Evolutionary conservation across 306 rosid genomes (phyloP).

Genomic region (Citrullus amarus): DNA sequence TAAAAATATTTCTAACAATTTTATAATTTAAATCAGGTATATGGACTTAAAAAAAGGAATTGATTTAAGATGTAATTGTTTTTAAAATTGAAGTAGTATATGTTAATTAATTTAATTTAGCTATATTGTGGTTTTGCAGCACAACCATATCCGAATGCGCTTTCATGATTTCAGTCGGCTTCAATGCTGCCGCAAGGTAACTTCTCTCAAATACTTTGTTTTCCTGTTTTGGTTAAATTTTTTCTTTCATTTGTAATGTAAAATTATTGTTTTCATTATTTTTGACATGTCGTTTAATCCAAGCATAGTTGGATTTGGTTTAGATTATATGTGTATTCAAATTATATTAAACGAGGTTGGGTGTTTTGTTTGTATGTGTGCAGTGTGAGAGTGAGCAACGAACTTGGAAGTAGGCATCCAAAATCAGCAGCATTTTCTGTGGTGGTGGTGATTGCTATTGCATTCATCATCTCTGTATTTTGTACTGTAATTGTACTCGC

Average conservation of each 20-base stretch:
- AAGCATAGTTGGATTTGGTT: too few relatives aligned
- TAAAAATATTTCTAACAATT: too few relatives aligned
- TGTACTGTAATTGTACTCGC: conserved; percentile 36
- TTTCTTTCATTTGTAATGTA: too few relatives aligned
- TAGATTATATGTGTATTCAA: too few relatives aligned
- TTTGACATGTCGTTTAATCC: too few relatives aligned
- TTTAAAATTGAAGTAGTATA: too few relatives aligned
- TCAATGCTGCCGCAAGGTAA: conserved; percentile 71
- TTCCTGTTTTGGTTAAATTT: too few relatives aligned
- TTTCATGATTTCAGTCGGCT: conserved; percentile 45
- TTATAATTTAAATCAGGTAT: too few relatives aligned
- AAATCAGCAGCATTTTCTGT: conserved; percentile 55
- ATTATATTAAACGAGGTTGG: neutral
- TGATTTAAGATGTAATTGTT: too few relatives aligned
- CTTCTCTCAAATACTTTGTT: neutral
- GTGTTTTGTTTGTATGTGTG: neutral
- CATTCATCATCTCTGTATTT: conserved; percentile 23
- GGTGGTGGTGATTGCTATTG: conserved; percentile 23
- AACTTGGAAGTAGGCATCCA: conserved; percentile 57
- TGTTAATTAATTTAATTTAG: neutral
- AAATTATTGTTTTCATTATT: too few relatives aligned
- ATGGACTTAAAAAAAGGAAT: too few relatives aligned
- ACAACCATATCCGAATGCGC: conserved; percentile 27
- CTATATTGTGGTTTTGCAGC: conserved; percentile 27
- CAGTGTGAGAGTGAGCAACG: conserved; percentile 69